phyloP scores from a whole-genome alignment of 805 yeast species.

The Cyberlindnera euphorbiae region DNA sequence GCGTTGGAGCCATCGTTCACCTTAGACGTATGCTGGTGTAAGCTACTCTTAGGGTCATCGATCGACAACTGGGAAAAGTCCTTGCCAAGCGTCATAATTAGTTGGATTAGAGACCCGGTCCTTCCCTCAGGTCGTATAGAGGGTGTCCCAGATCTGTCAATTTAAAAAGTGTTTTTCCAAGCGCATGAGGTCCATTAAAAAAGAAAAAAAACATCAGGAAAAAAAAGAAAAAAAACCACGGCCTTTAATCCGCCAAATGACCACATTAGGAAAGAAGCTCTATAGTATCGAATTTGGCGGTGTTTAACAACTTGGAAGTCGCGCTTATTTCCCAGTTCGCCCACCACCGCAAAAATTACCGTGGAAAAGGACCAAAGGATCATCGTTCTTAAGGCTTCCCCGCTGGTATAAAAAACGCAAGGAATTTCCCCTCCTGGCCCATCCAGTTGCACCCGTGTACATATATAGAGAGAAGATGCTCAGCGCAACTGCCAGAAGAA shows the following conservation, averaged over 20 bases:
- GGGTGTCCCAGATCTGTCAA: not conserved
- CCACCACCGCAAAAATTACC: too few species aligned
- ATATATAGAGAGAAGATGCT: not conserved
- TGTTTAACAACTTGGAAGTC: too few species aligned
- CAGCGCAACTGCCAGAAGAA: not conserved
- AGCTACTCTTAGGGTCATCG: not conserved
- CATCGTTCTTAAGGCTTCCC: too few species aligned
- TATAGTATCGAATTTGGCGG: too few species aligned
- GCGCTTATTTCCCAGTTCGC: too few species aligned
- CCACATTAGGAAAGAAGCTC: too few species aligned
- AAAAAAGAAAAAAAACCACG: too few species aligned
- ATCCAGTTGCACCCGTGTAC: not conserved
- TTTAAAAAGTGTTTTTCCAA: too few species aligned
- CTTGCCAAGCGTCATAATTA: constrained; percentile 1
- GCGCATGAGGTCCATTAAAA: too few species aligned
- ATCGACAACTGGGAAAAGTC: constrained; percentile 2
- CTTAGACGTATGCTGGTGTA: not conserved
- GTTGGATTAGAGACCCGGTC: not conserved
- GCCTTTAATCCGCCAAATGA: too few species aligned
- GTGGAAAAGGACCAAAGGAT: not conserved
- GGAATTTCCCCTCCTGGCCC: not conserved
- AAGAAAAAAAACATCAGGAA: too few species aligned
- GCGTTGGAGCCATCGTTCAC: not conserved
- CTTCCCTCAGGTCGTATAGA: not conserved
- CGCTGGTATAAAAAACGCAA: not conserved